Evolutionary conservation across 2,329 filamentous ascomycete genomes (phyloP), one percentile per base, ranked within the genome.

Genomic region (Neonectria coccinea): DNA sequence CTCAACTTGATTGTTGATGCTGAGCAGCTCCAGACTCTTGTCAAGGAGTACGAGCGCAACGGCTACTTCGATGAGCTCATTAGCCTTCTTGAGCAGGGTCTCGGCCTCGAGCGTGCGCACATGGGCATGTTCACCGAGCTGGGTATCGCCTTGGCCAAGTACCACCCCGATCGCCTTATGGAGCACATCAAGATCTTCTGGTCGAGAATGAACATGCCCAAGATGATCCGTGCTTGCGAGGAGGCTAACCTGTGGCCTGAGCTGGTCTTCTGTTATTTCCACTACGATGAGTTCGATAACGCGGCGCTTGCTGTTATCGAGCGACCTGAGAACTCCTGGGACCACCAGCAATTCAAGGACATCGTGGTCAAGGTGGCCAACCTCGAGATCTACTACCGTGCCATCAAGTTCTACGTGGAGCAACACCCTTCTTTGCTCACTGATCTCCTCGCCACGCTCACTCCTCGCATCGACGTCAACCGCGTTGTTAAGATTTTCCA

Each of bases 21-120:
- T 27, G 96, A 99, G 80, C 96, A 99, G 80, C 85, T 99, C 56
- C 89, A 94, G 76, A 91, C 93, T 71, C 89, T 99, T 39, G 95
- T 98, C 73, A 94, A 94, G 84, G 94, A 98, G 78, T 99, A 99
- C 78, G 97, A 99, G 86, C 87, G 88, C 70, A 95, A 97, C 73
- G 96, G 96, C 64, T 99, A 97, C 86, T 99, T 99, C 72, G 96
- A 99, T 73, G 96, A 99, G 83, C 91, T 99, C 67, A 99, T 99
- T 75, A 88, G 90, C 72, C 86, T 99, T 53, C 89, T 99, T 36
- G 95, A 99, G 83, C 94, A 97, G 77, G 96, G 97, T 73, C 89
- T 99, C 60, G 96, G 96, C 67, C 87, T 98, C 56, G 94, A 97
- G 83, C 89, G 91, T 72, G 92, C 91, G 25, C 94, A 98, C 77